Percentiles rank a stretch among this genome's conserved stretches.
phyloP scores from a whole-genome alignment of 108 stramenopile species.

The Nitzschia palea region DNA sequence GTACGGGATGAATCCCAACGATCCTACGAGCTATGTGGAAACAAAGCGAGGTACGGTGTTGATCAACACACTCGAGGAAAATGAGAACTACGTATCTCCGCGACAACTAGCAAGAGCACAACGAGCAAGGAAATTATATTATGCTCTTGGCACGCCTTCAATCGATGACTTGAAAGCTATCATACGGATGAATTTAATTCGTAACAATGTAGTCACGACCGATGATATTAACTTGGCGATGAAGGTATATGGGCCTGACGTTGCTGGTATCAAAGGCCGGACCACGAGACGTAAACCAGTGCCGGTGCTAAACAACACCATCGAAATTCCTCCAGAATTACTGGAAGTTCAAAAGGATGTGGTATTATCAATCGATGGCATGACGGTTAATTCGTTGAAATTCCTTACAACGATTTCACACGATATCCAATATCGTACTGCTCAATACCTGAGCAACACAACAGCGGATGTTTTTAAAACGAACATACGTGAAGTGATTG shows the following conservation, averaged over 20 bases:
- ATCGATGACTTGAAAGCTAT: neutral
- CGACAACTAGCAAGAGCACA: too few species aligned
- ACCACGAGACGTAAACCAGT: constrained; percentile 4
- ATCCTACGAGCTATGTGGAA: neutral
- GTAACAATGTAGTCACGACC: constrained; percentile 13
- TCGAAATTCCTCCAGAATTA: neutral
- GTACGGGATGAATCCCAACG: neutral
- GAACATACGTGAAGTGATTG: neutral
- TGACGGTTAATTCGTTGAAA: constrained; percentile 38
- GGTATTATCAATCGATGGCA: too few species aligned
- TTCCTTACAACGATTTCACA: constrained; percentile 35
- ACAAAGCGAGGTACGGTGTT: too few species aligned
- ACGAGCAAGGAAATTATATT: neutral
- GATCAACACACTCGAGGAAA: too few species aligned
- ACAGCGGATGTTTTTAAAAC: neutral
- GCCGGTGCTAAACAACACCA: neutral
- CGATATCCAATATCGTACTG: constrained; percentile 35
- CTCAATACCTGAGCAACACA: constrained; percentile 6
- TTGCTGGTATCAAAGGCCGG: constrained; percentile 42
- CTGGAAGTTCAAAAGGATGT: constrained; percentile 12
- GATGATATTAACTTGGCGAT: constrained; percentile 23
- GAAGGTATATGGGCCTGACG: constrained; percentile 31
- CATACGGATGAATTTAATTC: constrained; percentile 14
- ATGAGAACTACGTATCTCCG: too few species aligned
- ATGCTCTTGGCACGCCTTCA: constrained; percentile 1